Evolutionary conservation across 129 eudicot genomes (phyloP).

Genomic region (Logfia minima): DNA sequence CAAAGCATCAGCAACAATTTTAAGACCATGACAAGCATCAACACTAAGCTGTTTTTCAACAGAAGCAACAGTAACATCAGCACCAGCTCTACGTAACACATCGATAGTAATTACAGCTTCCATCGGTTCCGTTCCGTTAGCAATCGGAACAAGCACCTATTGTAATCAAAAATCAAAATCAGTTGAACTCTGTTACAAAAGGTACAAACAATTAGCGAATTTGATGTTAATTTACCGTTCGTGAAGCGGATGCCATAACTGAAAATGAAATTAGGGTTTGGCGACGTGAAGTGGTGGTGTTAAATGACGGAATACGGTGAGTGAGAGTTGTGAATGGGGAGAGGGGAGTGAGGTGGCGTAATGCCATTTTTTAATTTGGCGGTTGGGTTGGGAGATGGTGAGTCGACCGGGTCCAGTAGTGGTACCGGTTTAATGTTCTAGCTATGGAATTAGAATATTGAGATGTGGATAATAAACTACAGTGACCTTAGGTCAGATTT

Average conservation of each 20-base stretch:
- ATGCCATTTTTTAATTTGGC: slow-evolving; percentile 25
- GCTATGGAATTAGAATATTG: too few species aligned
- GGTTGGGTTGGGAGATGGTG: background rate
- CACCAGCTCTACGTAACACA: slow-evolving; percentile 85
- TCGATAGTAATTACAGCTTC: slow-evolving; percentile 85
- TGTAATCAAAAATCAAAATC: slow-evolving; percentile 2
- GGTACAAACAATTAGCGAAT: background rate
- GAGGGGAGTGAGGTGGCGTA: slow-evolving; percentile 55
- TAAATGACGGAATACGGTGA: slow-evolving; percentile 26
- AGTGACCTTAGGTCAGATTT: too few species aligned
- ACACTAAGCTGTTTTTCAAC: slow-evolving; percentile 69
- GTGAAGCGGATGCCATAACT: slow-evolving; percentile 61
- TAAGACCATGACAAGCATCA: slow-evolving; percentile 78
- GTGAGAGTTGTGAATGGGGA: slow-evolving; percentile 37
- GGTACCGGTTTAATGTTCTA: background rate
- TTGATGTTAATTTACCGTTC: slow-evolving; percentile 37
- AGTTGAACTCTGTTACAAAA: background rate
- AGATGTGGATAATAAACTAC: too few species aligned
- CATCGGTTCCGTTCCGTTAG: slow-evolving; percentile 94
- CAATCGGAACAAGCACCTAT: slow-evolving; percentile 92
- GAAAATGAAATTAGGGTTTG: slow-evolving; percentile 38
- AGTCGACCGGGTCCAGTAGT: slow-evolving; percentile 29
- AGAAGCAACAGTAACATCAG: slow-evolving; percentile 97
- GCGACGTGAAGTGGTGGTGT: slow-evolving; percentile 33
- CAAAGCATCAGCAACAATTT: slow-evolving; percentile 80